Conservation (phyloP, 2,329 filamentous ascomycete genomes). For the Dendryphion nanum region DNA sequence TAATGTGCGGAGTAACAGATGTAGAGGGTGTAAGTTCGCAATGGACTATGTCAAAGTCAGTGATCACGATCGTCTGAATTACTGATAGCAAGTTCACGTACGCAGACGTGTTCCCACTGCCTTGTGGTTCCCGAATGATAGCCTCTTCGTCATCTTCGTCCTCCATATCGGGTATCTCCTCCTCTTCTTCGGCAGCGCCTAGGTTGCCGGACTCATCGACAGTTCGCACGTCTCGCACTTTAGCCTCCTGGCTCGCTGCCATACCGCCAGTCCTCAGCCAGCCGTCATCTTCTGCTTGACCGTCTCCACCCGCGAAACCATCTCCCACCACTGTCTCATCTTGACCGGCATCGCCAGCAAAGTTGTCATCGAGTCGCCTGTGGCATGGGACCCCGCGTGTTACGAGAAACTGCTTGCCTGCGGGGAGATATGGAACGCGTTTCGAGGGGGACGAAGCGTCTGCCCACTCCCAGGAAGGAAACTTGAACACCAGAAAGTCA, state of each 20-base stretch:
- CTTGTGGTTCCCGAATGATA: constrained; percentile 69
- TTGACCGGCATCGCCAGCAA: constrained; percentile 81
- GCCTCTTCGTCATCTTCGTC: constrained; percentile 93
- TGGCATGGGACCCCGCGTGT: constrained; percentile 94
- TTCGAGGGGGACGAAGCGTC: constrained; percentile 80
- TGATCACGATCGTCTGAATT: no score
- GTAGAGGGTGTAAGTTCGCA: constrained; percentile 96
- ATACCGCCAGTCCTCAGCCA: constrained; percentile 88
- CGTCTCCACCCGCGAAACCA: constrained; percentile 57
- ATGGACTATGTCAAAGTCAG: constrained; percentile 68
- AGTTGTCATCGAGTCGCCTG: constrained; percentile 86
- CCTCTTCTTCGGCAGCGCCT: constrained; percentile 67
- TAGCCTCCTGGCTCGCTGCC: constrained; percentile 71
- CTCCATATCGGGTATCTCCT: constrained; percentile 97
- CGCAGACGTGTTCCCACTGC: constrained; percentile 53
- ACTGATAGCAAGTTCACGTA: constrained; percentile 37
- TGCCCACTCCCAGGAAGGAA: constrained; percentile 96
- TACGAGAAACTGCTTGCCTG: constrained; percentile 91
- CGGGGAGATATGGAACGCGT: constrained; percentile 76
- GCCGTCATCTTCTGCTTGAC: constrained; percentile 68
- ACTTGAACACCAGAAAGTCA: constrained; percentile 98
- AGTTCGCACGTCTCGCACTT: constrained; percentile 78
- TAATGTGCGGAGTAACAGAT: constrained; percentile 98
- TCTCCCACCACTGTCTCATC: constrained; percentile 85
- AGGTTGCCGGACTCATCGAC: constrained; percentile 87